Evolutionary conservation across 2,329 filamentous ascomycete genomes (phyloP).

Genomic region (Davidsoniella virescens): DNA sequence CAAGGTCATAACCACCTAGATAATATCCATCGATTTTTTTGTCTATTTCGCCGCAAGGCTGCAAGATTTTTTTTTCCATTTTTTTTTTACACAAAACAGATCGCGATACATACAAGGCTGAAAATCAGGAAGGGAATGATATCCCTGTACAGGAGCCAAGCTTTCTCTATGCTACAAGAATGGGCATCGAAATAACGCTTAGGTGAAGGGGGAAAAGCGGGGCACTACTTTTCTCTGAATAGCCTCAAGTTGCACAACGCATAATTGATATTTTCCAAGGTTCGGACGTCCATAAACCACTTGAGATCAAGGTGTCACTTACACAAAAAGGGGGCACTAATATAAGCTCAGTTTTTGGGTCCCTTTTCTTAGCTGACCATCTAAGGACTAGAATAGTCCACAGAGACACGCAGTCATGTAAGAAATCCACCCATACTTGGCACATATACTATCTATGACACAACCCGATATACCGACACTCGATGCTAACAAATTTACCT

Average conservation of each 20-base stretch:
- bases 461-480: not conserved
- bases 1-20: too few relatives aligned
- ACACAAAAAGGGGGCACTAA: too few relatives aligned
- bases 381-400: too few relatives aligned
- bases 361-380: too few relatives aligned
- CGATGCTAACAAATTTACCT: not conserved
- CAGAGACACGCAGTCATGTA: not conserved
- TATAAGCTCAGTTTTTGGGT: too few relatives aligned
- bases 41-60: slow-evolving; percentile 7
- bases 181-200: not conserved
- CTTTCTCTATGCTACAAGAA: too few relatives aligned
- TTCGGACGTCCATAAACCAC: too few relatives aligned
- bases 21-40: not conserved
- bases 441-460: not conserved
- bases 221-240: slow-evolving; percentile 5
- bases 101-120: not conserved
- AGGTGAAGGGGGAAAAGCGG: not conserved
- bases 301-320: too few relatives aligned
- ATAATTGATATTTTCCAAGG: too few relatives aligned
- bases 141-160: not conserved
- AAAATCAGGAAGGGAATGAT: not conserved
- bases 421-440: not conserved
- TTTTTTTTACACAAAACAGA: not conserved
- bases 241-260: not conserved
- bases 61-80: not conserved